phyloP scores from a whole-genome alignment of 441 rosid species.

The Cnidoscolus chayamansa region DNA sequence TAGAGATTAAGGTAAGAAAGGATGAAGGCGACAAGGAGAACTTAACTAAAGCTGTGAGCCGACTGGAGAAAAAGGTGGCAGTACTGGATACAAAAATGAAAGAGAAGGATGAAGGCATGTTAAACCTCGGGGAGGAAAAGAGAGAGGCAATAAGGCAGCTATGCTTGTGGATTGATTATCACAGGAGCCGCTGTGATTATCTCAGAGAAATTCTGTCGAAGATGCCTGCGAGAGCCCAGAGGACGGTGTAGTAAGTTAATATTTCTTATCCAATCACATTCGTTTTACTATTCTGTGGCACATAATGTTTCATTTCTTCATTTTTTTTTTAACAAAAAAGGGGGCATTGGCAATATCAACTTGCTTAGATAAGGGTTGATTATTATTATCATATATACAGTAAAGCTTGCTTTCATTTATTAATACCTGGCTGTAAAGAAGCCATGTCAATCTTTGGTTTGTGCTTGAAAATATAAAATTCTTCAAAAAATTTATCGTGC shows the following conservation, averaged over 20 bases:
- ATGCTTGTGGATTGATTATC: conserved; percentile 75
- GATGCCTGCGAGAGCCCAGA: conserved; percentile 39
- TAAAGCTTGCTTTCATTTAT: not conserved
- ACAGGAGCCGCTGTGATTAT: conserved; percentile 52
- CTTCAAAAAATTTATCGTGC: not conserved
- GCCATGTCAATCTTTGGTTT: not conserved
- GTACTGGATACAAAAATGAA: conserved; percentile 40
- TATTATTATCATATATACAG: not conserved
- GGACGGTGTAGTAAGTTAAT: conserved; percentile 32
- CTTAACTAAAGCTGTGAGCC: conserved; percentile 29
- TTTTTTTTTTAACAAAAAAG: not conserved
- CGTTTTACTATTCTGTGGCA: conserved; percentile 16
- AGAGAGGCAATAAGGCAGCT: conserved; percentile 94
- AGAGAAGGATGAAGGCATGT: conserved; percentile 45
- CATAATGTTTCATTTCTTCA: conserved; percentile 21
- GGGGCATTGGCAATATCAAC: conserved; percentile 9
- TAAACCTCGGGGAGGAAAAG: conserved; percentile 73
- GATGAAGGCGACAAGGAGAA: conserved; percentile 52
- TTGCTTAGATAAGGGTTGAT: not conserved
- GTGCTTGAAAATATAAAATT: not conserved
- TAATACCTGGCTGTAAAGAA: conserved; percentile 11
- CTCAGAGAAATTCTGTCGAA: conserved; percentile 53
- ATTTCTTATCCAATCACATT: conserved; percentile 17
- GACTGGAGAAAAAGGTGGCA: conserved; percentile 41
- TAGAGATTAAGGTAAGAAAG: conserved; percentile 41